A percentile compares a stretch with the other conserved stretches of the same genome.
Conservation (phyloP, 1,284 basidiomycete species). For the Pyrrhoderma lamaoense region DNA sequence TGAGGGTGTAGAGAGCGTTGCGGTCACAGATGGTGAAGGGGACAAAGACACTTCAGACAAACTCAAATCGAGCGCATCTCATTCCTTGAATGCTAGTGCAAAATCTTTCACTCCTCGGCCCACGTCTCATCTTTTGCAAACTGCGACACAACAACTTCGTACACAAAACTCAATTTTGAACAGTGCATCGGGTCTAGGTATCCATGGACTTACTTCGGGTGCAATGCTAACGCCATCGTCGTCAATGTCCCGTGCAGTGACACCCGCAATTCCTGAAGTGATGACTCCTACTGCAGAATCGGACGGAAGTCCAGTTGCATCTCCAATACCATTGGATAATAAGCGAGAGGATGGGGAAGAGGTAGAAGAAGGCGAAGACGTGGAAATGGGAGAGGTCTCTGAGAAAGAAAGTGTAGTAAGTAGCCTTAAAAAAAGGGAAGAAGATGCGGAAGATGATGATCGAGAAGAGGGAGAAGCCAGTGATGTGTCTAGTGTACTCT, state of each 20-base stretch:
- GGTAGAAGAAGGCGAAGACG: conserved; percentile 38
- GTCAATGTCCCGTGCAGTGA: conserved; percentile 23
- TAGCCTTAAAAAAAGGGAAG: conserved; percentile 33
- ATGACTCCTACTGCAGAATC: conserved; percentile 17
- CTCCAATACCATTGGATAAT: conserved; percentile 20
- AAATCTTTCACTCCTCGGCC: conserved; percentile 29
- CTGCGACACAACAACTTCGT: conserved; percentile 10
- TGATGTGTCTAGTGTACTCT: conserved; percentile 65
- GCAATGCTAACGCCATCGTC: neutral
- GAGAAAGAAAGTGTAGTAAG: conserved; percentile 47
- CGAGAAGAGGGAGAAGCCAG: conserved; percentile 80
- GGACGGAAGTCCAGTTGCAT: conserved; percentile 19
- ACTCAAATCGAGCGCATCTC: neutral
- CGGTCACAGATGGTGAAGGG: conserved; percentile 32
- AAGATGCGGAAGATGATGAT: conserved; percentile 42
- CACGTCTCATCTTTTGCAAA: conserved; percentile 13
- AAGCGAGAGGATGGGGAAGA: conserved; percentile 21
- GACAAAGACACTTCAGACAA: conserved; percentile 28
- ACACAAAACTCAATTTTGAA: conserved; percentile 9
- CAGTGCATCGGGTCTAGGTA: no score
- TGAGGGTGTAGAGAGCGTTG: conserved; percentile 21
- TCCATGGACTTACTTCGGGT: neutral
- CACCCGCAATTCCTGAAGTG: conserved; percentile 16
- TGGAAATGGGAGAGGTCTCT: conserved; percentile 81
- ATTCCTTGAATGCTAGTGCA: conserved; percentile 28